Conservation (phyloP, 2,329 filamentous ascomycete species). For the Bimuria novae-zelandiae region DNA sequence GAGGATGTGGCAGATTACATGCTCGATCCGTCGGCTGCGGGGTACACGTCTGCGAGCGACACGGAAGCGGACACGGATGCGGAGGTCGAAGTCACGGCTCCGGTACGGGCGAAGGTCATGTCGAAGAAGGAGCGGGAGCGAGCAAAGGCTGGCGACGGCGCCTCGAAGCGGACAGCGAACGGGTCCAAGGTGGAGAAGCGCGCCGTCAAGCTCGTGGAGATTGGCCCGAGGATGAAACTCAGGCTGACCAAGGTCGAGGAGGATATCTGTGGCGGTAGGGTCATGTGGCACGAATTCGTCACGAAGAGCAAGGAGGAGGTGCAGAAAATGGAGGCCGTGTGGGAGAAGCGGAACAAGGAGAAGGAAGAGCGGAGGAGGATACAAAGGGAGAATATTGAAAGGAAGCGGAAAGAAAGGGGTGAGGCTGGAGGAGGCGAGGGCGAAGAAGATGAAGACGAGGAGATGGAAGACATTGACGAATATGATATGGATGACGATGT, state of each 20-base stretch:
- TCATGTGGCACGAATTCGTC: constrained; percentile 98
- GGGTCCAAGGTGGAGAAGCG: constrained; percentile 72
- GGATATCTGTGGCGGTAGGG: constrained; percentile 82
- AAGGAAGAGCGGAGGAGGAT: constrained; percentile 81
- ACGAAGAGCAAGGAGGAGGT: constrained; percentile 81
- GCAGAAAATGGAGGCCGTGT: constrained; percentile 77
- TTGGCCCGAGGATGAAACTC: constrained; percentile 87
- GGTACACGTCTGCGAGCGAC: constrained; percentile 91
- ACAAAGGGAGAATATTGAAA: constrained; percentile 89
- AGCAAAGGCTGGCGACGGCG: constrained; percentile 48
- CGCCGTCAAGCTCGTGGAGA: constrained; percentile 87
- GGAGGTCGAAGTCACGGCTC: constrained; percentile 80
- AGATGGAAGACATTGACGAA: constrained; percentile 52
- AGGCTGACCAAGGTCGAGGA: constrained; percentile 96
- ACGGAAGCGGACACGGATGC: constrained; percentile 93
- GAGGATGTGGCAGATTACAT: constrained; percentile 95
- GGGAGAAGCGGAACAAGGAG: constrained; percentile 76
- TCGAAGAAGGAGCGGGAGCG: constrained; percentile 55
- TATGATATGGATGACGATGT: constrained; percentile 56
- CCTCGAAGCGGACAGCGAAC: constrained; percentile 39
- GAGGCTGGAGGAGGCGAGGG: constrained; percentile 51
- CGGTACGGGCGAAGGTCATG: constrained; percentile 66
- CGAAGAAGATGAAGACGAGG: constrained; percentile 49
- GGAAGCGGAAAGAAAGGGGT: constrained; percentile 69
- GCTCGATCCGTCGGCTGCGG: constrained; percentile 74